Percentiles rank a stretch among this genome's conserved stretches.
These are phyloP conservation scores for Pythium insidiosum DNA, from an alignment of 352 stramenopile genomes.

Conservation along the genomic window DNA sequence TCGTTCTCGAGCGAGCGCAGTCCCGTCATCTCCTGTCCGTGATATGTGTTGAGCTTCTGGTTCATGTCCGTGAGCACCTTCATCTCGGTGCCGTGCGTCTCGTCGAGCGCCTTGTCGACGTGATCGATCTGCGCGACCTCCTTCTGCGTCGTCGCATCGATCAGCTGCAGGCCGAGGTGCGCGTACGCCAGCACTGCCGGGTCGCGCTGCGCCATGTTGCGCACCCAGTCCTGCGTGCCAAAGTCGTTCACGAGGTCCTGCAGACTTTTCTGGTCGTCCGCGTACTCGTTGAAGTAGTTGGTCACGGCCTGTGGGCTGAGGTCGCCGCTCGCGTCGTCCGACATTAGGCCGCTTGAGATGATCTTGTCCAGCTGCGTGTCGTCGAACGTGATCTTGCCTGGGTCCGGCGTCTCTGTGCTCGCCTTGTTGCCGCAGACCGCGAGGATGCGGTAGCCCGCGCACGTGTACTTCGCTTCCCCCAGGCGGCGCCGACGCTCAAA, in stretches of 20 bases:
- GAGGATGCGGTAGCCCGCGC: too few relatives aligned
- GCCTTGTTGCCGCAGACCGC: too few relatives aligned
- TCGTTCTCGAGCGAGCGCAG: slow-evolving; percentile 1
- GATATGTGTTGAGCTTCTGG: not conserved
- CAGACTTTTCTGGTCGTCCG: not conserved
- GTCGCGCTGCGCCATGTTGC: not conserved
- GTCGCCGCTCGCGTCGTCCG: too few relatives aligned
- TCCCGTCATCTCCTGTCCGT: slow-evolving; percentile 1
- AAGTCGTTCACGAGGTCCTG: not conserved
- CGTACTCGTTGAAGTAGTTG: not conserved
- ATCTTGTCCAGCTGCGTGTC: too few relatives aligned
- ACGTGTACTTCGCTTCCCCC: too few relatives aligned
- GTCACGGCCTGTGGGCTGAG: too few relatives aligned
- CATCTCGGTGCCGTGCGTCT: not conserved
- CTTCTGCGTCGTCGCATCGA: not conserved
- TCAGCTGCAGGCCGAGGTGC: not conserved
- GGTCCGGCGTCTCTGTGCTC: too few relatives aligned
- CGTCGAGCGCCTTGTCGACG: not conserved
- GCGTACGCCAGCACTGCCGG: not conserved
- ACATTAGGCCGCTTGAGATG: too few relatives aligned
- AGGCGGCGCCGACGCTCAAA: too few relatives aligned
- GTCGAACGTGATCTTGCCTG: too few relatives aligned
- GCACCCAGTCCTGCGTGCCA: not conserved
- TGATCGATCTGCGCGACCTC: slow-evolving; percentile 2
- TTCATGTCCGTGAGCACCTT: not conserved